Conservation (phyloP, 2,329 filamentous ascomycete species). For the Tolypocladium tundrense region DNA sequence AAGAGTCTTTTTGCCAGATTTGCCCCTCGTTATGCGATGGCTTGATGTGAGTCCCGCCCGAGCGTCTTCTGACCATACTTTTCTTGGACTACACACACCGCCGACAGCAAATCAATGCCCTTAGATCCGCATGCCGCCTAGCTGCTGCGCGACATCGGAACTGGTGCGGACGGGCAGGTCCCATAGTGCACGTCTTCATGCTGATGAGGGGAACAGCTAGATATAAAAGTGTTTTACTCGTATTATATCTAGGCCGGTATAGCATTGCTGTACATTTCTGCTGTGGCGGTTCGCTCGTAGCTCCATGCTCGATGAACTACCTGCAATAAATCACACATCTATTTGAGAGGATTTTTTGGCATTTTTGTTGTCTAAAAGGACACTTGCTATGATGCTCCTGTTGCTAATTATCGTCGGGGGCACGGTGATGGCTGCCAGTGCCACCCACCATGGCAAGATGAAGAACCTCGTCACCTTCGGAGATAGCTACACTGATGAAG, state of each 20-base stretch:
- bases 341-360: background rate
- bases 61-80: background rate
- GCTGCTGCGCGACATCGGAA: background rate
- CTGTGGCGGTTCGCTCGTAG: background rate
- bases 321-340: background rate
- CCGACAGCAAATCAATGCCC: background rate
- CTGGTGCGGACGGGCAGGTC: background rate
- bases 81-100: background rate
- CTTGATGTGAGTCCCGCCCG: background rate
- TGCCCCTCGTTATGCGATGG: background rate
- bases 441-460: background rate
- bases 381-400: background rate
- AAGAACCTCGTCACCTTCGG: slow-evolving; percentile 59
- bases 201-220: background rate
- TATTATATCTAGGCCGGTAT: background rate
- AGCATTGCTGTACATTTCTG: background rate
- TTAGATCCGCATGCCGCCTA: background rate
- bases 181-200: background rate
- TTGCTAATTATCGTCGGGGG: background rate
- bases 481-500: slow-evolving; percentile 69
- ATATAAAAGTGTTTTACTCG: too few species aligned
- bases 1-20: too few species aligned
- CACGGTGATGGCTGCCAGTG: background rate
- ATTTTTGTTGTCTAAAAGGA: background rate
- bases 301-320: background rate